These are phyloP conservation scores for Hemisphaericaspora subhashii DNA, from an alignment of 1,139 yeast species.

Conservation along the genomic window DNA sequence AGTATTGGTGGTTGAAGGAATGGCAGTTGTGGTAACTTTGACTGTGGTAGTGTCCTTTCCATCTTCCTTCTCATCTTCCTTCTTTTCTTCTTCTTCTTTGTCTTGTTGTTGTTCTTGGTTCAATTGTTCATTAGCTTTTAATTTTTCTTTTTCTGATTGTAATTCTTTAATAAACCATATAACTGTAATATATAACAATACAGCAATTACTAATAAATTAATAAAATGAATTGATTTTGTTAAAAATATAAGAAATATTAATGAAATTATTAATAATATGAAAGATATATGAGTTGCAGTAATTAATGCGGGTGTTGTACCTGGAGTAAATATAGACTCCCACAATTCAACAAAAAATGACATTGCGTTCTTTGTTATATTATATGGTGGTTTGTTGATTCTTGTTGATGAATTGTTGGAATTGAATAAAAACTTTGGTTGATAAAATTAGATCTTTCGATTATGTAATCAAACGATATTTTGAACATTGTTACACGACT, in stretches of 20 bases:
- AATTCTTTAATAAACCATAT: slow-evolving; percentile 87
- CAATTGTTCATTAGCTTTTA: slow-evolving; percentile 23
- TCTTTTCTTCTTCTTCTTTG: slow-evolving; percentile 10
- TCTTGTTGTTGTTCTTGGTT: slow-evolving; percentile 10
- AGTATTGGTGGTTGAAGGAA: slow-evolving; percentile 2
- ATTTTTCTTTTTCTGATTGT: slow-evolving; percentile 53
- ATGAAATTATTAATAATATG: slow-evolving; percentile 38
- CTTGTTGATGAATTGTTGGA: too few species aligned
- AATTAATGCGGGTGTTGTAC: slow-evolving; percentile 83
- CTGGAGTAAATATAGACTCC: slow-evolving; percentile 94
- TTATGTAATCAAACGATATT: not conserved
- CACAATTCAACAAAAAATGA: slow-evolving; percentile 70
- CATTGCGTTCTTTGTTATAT: slow-evolving; percentile 20
- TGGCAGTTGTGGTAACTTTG: not conserved
- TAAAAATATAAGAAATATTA: slow-evolving; percentile 57
- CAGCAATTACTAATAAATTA: slow-evolving; percentile 67
- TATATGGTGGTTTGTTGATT: too few species aligned
- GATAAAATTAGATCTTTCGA: too few species aligned
- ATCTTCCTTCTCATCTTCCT: not conserved
- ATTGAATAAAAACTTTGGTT: too few species aligned
- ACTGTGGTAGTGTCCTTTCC: not conserved
- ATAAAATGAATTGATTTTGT: slow-evolving; percentile 77
- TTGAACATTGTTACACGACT: slow-evolving; percentile 6
- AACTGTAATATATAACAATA: slow-evolving; percentile 72
- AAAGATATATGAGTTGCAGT: slow-evolving; percentile 54